A percentile compares a stretch with the other conserved stretches of the same genome.
Conservation (phyloP, 2,329 filamentous ascomycete species). For the Fusarium dlaminii region DNA sequence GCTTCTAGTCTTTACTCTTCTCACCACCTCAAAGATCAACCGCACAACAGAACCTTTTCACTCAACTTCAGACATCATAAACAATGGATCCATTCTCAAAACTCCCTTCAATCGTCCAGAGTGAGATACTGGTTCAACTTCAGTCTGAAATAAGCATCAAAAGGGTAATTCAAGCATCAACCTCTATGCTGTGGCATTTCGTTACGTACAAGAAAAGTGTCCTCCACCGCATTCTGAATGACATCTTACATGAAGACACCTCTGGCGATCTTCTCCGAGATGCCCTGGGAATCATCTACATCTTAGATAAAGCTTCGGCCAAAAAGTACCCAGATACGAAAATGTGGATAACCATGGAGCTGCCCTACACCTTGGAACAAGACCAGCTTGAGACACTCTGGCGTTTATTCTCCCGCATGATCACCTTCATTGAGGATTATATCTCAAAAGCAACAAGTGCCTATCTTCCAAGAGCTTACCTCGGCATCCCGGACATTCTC, state of each 20-base stretch:
- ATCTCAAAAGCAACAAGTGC: not conserved
- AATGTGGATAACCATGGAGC: not conserved
- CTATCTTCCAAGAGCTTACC: not conserved
- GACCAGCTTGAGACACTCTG: not conserved
- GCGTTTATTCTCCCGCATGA: not conserved
- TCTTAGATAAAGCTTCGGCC: not conserved
- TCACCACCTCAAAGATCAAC: not conserved
- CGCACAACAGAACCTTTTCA: not conserved
- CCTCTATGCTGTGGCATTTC: not conserved
- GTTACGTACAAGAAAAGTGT: not conserved
- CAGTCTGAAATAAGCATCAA: not conserved
- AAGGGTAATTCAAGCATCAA: not conserved
- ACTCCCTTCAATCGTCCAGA: not conserved
- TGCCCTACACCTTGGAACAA: too few relatives aligned
- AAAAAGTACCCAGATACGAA: accelerated
- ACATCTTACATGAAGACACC: not conserved
- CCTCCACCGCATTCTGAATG: not conserved
- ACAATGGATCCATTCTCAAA: not conserved
- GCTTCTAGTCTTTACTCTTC: not conserved
- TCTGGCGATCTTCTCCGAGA: not conserved
- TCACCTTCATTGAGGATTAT: not conserved
- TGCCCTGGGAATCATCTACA: not conserved
- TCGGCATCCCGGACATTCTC: not conserved
- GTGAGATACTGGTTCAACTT: not conserved
- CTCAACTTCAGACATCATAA: not conserved